These are phyloP conservation scores for Cadophora gregata DNA, from an alignment of 2,329 filamentous ascomycete genomes.

Conservation along the genomic window DNA sequence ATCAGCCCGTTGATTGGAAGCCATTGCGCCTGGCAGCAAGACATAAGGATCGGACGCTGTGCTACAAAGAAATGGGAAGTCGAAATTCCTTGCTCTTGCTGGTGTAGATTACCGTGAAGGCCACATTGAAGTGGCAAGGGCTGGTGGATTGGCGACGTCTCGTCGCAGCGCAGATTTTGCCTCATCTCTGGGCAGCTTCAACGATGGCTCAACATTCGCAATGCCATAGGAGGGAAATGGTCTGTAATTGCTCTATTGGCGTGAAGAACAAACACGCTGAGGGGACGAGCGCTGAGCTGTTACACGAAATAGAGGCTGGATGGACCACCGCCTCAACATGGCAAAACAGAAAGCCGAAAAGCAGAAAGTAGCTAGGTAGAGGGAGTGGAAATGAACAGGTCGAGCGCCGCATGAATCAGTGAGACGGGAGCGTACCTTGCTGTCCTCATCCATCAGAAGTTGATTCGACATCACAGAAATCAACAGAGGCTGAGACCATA, in stretches of 20 bases:
- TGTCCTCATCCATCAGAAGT: background rate
- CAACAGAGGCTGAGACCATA: conserved; percentile 12
- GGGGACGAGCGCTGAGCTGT: background rate
- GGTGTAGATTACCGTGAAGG: no score
- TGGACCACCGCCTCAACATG: background rate
- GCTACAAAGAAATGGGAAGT: background rate
- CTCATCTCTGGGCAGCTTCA: no score
- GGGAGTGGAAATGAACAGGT: background rate
- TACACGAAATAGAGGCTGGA: background rate
- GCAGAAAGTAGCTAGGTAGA: no score
- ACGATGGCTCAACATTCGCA: no score
- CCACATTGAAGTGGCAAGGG: no score
- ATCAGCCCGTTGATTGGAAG: background rate
- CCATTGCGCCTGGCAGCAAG: background rate
- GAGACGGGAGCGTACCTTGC: conserved; percentile 3
- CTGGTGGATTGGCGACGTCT: no score
- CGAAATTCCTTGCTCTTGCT: no score
- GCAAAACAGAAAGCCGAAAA: background rate
- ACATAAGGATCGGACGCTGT: background rate
- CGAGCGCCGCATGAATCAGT: background rate
- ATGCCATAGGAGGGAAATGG: no score
- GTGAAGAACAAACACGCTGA: background rate
- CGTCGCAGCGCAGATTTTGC: no score
- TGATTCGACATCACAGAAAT: conserved; percentile 6
- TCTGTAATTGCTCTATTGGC: no score